Base-by-base conservation (phyloP, 2,329 filamentous ascomycete species). In the Fusarium sp. region DNA sequence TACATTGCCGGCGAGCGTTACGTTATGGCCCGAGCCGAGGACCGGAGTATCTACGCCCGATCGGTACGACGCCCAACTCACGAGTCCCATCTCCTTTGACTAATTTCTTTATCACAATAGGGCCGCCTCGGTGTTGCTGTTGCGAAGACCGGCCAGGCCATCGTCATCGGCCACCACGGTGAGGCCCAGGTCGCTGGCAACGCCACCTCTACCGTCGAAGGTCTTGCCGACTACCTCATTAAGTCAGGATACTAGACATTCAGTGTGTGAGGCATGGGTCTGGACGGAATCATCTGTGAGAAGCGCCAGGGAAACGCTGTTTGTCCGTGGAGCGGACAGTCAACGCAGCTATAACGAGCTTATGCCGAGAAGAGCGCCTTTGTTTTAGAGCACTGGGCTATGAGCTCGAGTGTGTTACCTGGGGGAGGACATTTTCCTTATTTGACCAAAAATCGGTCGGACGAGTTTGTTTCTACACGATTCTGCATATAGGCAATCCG, bases 91-190 rank as follows among this genome's bases (percentile, higher is more conserved):
- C 46, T 33, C 54, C 52, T 23, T 23, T 47, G 37, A 50, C 60
- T 72, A 53, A 71, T 37, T 11, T 25, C 32, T 60, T 21, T 13
- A 32, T 15, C 4, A 62, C 28, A 37, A 71, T 73, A 89, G 87
- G 94, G 93, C 78, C 94, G 92, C 82, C 90, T 92, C 81, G 96
- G 96, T 75, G 85, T 97, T 79, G 88, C 92, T 81, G 90, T 96
- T 78, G 91, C 92, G 84, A 97, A 97, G 88, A 97, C 96, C 79
- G 92, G 88, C 80, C 92, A 97, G 85, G 94, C 95, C 77, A 91
- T 98, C 82, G 90, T 99, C 81, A 85, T 99, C 82, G 93, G 91
- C 77, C 94, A 97, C 87, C 94, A 98, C 88, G 88, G 87, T 76
- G 94, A 97, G 82, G 82, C 83, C 71, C 86, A 91, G 77, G 88